Evolutionary conservation across 129 eudicot species (phyloP).

Genomic region (Flaveria brownii): DNA sequence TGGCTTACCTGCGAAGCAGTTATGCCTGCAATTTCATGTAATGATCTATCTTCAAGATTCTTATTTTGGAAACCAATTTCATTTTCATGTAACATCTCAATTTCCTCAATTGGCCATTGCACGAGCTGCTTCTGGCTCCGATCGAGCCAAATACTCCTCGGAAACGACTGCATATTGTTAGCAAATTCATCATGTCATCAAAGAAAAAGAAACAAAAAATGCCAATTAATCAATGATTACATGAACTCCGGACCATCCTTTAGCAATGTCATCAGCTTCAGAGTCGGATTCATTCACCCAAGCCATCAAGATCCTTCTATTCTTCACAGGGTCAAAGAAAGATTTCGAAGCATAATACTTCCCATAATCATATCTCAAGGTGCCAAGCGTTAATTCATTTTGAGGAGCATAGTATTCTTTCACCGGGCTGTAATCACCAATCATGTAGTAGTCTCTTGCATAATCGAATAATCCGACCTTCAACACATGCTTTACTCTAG

Average conservation of each 20-base stretch:
- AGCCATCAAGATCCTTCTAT: constrained; percentile 63
- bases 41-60: constrained; percentile 36
- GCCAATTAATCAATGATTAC: constrained; percentile 27
- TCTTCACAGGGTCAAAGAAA: constrained; percentile 50
- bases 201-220: neutral
- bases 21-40: constrained; percentile 32
- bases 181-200: neutral
- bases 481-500: constrained; percentile 51
- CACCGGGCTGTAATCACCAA: constrained; percentile 46
- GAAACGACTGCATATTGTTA: constrained; percentile 34
- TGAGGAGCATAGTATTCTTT: constrained; percentile 47
- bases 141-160: constrained; percentile 38
- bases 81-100: constrained; percentile 17
- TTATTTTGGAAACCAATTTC: constrained; percentile 17
- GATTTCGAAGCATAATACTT: constrained; percentile 70
- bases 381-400: constrained; percentile 20
- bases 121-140: constrained; percentile 34
- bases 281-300: constrained; percentile 60
- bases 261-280: constrained; percentile 25
- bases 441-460: constrained; percentile 45
- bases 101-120: constrained; percentile 47
- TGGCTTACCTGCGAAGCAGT: constrained; percentile 42
- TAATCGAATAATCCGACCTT: constrained; percentile 50
- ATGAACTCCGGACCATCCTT: constrained; percentile 72
- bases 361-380: constrained; percentile 65